Evolutionary conservation across 805 yeast genomes (phyloP).

Genomic region (Saitoella complicata): DNA sequence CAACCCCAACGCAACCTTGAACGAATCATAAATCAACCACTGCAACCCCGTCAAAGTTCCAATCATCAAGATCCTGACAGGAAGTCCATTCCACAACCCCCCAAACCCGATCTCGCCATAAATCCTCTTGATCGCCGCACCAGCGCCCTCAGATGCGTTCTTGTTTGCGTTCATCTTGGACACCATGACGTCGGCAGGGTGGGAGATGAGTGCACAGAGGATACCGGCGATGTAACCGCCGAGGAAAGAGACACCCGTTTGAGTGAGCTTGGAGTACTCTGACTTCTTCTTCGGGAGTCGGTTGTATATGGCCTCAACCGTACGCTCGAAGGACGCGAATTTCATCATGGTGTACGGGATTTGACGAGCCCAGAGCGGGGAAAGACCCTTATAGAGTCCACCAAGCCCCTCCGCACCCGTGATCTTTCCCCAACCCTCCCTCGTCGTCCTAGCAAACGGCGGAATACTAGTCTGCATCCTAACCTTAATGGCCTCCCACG

Average conservation of each 20-base stretch:
- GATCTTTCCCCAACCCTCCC: conserved; percentile 53
- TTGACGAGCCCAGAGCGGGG: conserved; percentile 91
- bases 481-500: conserved; percentile 89
- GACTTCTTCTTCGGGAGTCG: conserved; percentile 56
- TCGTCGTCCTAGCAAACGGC: conserved; percentile 49
- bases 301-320: conserved; percentile 64
- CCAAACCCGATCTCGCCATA: conserved; percentile 69
- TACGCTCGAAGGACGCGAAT: conserved; percentile 85
- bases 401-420: conserved; percentile 51
- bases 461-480: conserved; percentile 87
- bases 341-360: conserved; percentile 98
- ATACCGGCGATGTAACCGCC: conserved; percentile 98
- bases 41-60: conserved; percentile 96
- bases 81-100: conserved; percentile 91
- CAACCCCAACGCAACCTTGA: conserved; percentile 35
- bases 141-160: conserved; percentile 45
- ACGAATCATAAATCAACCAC: conserved; percentile 92
- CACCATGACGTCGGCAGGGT: conserved; percentile 99
- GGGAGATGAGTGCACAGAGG: conserved; percentile 87
- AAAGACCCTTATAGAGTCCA: conserved; percentile 73
- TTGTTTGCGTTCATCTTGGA: conserved; percentile 72
- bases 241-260: conserved; percentile 85
- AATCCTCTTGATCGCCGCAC: conserved; percentile 54
- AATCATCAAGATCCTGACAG: conserved; percentile 88
- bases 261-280: conserved; percentile 56